Conservation (phyloP, 2,329 filamentous ascomycete genomes). For the Nemania sp. region DNA sequence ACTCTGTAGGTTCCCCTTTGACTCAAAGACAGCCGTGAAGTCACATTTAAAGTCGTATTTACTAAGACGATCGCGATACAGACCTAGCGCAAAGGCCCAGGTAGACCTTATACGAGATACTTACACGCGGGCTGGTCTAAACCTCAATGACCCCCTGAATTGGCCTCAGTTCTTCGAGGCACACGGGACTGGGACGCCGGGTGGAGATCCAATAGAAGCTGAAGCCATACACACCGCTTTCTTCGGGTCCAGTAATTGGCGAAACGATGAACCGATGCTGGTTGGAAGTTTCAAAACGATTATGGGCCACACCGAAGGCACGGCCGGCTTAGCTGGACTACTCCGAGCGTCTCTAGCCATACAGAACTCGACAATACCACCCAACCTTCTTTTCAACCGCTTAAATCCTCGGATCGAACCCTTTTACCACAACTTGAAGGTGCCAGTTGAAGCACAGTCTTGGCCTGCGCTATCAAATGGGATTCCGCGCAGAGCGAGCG, state of each 20-base stretch:
- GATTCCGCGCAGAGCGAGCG: slow-evolving; percentile 41
- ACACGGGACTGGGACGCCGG: slow-evolving; percentile 39
- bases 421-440: slow-evolving; percentile 34
- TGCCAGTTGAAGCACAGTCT: slow-evolving; percentile 25
- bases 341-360: slow-evolving; percentile 27
- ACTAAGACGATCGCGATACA: no score
- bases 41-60: no score
- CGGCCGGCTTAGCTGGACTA: slow-evolving; percentile 47
- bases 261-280: no score
- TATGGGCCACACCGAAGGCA: slow-evolving; percentile 48
- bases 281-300: slow-evolving; percentile 40
- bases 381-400: slow-evolving; percentile 1
- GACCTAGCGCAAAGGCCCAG: slow-evolving; percentile 40
- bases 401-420: slow-evolving; percentile 7
- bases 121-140: slow-evolving; percentile 38
- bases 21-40: no score
- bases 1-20: no score
- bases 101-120: slow-evolving; percentile 38
- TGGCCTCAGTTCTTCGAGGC: slow-evolving; percentile 43
- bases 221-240: slow-evolving; percentile 38
- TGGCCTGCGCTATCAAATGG: slow-evolving; percentile 27
- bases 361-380: not conserved
- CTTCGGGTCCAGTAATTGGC: no score
- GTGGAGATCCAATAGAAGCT: slow-evolving; percentile 45
- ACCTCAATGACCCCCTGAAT: slow-evolving; percentile 22